These are phyloP conservation scores for Cordyceps cicadae DNA, from an alignment of 2,329 filamentous ascomycete species.

Conservation along the genomic window DNA sequence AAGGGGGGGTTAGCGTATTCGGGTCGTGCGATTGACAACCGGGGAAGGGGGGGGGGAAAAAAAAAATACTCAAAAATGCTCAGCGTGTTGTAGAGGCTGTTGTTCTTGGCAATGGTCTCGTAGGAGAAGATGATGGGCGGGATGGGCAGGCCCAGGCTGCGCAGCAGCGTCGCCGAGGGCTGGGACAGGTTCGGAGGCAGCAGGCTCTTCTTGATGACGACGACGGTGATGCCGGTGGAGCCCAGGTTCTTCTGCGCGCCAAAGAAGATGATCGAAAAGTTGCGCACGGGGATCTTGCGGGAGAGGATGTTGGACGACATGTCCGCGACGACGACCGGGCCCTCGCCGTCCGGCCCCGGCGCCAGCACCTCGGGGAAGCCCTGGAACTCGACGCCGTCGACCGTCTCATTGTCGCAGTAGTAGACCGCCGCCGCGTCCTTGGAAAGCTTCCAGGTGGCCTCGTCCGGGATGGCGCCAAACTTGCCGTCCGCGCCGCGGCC, in stretches of 20 bases:
- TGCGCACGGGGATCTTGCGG: conserved; percentile 64
- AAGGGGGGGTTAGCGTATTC: conserved; percentile 6
- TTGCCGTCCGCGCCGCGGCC: conserved; percentile 59
- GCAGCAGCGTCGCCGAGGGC: conserved; percentile 60
- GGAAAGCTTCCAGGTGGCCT: conserved; percentile 68
- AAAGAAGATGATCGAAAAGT: conserved; percentile 81
- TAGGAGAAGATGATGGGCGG: conserved; percentile 76
- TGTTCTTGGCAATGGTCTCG: conserved; percentile 80
- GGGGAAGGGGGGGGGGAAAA: background rate
- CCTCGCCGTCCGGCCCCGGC: conserved; percentile 48
- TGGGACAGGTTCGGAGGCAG: conserved; percentile 59
- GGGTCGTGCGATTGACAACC: background rate
- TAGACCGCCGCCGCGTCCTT: conserved; percentile 68
- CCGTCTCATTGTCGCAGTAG: conserved; percentile 89
- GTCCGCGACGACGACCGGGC: conserved; percentile 76
- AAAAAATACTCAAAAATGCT: conserved; percentile 71
- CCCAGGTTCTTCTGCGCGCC: conserved; percentile 95
- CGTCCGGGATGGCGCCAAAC: conserved; percentile 74
- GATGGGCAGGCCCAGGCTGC: conserved; percentile 67
- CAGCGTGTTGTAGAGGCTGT: conserved; percentile 91
- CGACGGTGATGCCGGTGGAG: conserved; percentile 75
- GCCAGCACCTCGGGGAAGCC: conserved; percentile 58
- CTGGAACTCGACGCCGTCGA: conserved; percentile 87
- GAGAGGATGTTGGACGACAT: conserved; percentile 94
- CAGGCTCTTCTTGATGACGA: conserved; percentile 73